Evolutionary conservation across 306 rosid species (phyloP).

Genomic region (Corylus heterophylla): DNA sequence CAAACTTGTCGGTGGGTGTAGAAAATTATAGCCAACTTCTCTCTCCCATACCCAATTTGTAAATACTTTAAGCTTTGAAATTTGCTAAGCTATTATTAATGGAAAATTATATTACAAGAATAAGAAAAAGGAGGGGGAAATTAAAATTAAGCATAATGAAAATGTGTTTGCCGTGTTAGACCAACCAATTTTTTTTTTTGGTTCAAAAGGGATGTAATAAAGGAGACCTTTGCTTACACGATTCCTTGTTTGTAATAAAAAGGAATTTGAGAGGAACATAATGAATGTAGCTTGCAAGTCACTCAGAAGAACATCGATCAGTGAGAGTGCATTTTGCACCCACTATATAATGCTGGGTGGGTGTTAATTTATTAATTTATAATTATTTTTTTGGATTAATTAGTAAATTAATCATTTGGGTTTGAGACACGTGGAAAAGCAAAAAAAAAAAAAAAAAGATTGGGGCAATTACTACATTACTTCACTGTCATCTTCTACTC

Average conservation of each 20-base stretch:
- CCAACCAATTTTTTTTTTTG: slow-evolving; percentile 18
- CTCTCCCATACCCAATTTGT: no score
- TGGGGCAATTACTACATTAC: neutral
- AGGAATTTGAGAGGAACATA: neutral
- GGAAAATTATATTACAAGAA: neutral
- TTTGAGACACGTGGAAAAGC: neutral
- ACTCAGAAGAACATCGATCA: neutral
- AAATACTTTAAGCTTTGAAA: no score
- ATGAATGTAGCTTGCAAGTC: slow-evolving; percentile 24
- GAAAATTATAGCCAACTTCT: no score
- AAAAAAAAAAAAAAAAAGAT: neutral
- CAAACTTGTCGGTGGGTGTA: no score
- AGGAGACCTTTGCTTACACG: slow-evolving; percentile 10
- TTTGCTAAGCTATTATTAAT: no score
- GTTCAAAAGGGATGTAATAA: neutral
- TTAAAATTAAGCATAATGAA: slow-evolving; percentile 15
- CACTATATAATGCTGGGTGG: neutral
- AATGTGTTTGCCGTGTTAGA: slow-evolving; percentile 35
- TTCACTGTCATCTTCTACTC: neutral
- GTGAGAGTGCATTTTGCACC: neutral
- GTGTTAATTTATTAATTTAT: no score
- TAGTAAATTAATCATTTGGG: neutral
- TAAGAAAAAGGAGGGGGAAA: neutral
- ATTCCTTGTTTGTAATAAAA: neutral
- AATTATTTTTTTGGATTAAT: neutral